Percentiles rank a stretch among this genome's conserved stretches.
phyloP scores from a whole-genome alignment of 306 rosid genomes.

The Castanea crenata region DNA sequence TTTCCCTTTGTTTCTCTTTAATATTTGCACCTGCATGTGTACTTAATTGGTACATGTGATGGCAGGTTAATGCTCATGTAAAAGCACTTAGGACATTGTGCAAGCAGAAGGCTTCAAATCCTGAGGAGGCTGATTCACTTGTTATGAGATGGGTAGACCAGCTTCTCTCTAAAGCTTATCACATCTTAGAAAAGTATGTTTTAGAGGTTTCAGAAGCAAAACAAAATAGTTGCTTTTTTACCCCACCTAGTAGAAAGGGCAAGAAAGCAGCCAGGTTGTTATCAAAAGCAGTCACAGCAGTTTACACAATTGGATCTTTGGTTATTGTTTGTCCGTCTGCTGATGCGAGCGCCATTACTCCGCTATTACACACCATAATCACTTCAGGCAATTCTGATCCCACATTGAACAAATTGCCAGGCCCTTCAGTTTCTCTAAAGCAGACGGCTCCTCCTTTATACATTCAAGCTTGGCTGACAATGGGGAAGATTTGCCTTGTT shows the following conservation, averaged over 20 bases:
- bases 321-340: slow-evolving; percentile 73
- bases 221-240: slow-evolving; percentile 37
- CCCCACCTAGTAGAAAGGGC: slow-evolving; percentile 63
- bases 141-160: slow-evolving; percentile 61
- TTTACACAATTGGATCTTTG: slow-evolving; percentile 80
- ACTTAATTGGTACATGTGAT: slow-evolving; percentile 24
- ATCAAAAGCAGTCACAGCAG: slow-evolving; percentile 70
- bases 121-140: slow-evolving; percentile 49
- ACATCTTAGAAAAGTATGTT: slow-evolving; percentile 61
- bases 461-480: slow-evolving; percentile 83
- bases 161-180: slow-evolving; percentile 53
- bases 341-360: slow-evolving; percentile 52
- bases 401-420: slow-evolving; percentile 51
- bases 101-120: slow-evolving; percentile 67
- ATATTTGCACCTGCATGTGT: not conserved
- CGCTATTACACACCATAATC: slow-evolving; percentile 69
- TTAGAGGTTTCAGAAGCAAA: slow-evolving; percentile 39
- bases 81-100: slow-evolving; percentile 80
- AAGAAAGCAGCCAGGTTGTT: slow-evolving; percentile 49
- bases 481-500: slow-evolving; percentile 97
- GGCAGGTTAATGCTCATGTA: slow-evolving; percentile 88
- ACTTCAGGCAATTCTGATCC: slow-evolving; percentile 76
- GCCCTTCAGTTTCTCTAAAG: slow-evolving; percentile 50
- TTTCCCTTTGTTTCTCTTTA: not conserved
- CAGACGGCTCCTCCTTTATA: slow-evolving; percentile 71